Evolutionary conservation across 129 eudicot species (phyloP), one percentile per base, ranked within the genome.

Genomic region (Arctium lappa): DNA sequence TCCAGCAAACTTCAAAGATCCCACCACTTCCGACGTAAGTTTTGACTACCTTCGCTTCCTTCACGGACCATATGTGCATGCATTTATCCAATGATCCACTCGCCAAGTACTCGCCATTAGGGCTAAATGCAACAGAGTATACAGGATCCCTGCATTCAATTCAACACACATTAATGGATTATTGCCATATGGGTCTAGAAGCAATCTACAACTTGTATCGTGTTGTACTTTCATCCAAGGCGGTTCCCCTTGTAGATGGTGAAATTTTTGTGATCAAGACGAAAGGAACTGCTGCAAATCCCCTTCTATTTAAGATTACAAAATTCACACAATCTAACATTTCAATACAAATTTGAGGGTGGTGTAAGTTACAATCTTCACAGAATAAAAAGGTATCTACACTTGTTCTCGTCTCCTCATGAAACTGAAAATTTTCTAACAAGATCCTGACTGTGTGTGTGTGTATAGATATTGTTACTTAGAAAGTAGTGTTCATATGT

Each of bases 1-100:
- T 94, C 98, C 98, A 94, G 72, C 97, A 89, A 40, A 94, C 97
- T 84, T 94, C 97, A 77, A 92, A 94, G 53, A 94, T 94, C 48
- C 98, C 94, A 31, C 98, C 98, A 78, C 87, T 91, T 15, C 98
- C 97, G 2, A 66, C 82, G 89, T 88, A 94, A 0, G 97, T 91
- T 84, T 86, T 92, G 79, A 94, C 90, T 3, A 94, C 88, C 85
- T 84, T 92, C 2, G 86, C 94, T 77, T 94, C 97, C 81, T 94
- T 94, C 60, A 94, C 90, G 1, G 98, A 94, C 98, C 98, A 94
- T 34, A 94, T 80, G 85, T 92, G 92, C 88, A 94, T 22, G 85
- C 91, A 89, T 84, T 85, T 92, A 69, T 94, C 98, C 74, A 92
- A 81, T 40, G 98, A 92, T 30, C 98, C 98, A 66, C 97, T 94